A percentile compares a stretch with the other conserved stretches of the same genome.
Conservation (phyloP, 2,329 filamentous ascomycete species). For the Phoma sp. region DNA sequence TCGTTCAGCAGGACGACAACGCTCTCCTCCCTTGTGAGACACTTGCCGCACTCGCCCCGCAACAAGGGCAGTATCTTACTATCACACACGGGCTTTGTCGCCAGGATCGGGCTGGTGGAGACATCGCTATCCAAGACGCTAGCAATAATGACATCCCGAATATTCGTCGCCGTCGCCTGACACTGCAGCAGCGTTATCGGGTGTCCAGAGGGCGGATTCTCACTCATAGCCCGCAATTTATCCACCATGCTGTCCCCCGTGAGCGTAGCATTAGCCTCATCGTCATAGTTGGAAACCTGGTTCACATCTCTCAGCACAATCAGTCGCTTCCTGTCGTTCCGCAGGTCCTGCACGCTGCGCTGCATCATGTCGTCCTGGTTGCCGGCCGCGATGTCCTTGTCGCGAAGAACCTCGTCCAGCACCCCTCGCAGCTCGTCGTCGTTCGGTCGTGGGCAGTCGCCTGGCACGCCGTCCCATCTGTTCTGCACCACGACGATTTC, state of each 20-base stretch:
- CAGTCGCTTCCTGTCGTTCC: slow-evolving; percentile 35
- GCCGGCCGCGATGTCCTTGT: slow-evolving; percentile 28
- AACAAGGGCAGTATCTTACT: slow-evolving; percentile 59
- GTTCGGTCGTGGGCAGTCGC: slow-evolving; percentile 54
- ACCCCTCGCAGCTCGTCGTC: slow-evolving; percentile 52
- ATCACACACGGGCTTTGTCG: slow-evolving; percentile 60
- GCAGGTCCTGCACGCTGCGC: slow-evolving; percentile 33
- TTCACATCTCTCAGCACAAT: slow-evolving; percentile 33
- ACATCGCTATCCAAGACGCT: slow-evolving; percentile 56
- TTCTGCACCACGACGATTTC: slow-evolving; percentile 61
- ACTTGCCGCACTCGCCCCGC: slow-evolving; percentile 49
- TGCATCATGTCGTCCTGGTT: slow-evolving; percentile 38
- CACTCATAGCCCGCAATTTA: slow-evolving; percentile 31
- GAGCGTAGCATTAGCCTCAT: slow-evolving; percentile 42
- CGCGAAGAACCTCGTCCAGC: slow-evolving; percentile 44
- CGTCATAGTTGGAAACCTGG: slow-evolving; percentile 45
- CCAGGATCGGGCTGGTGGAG: slow-evolving; percentile 55
- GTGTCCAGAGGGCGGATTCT: slow-evolving; percentile 28
- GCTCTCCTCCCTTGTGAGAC: slow-evolving; percentile 50
- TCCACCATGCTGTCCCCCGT: slow-evolving; percentile 39
- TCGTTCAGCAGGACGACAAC: slow-evolving; percentile 60
- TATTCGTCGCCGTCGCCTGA: slow-evolving; percentile 61
- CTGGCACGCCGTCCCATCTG: slow-evolving; percentile 59
- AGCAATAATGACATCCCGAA: slow-evolving; percentile 56
- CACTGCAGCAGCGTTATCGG: slow-evolving; percentile 51